Evolutionary conservation across 2,329 filamentous ascomycete genomes (phyloP), one percentile per base, ranked within the genome.

Genomic region (Fusarium sp.): DNA sequence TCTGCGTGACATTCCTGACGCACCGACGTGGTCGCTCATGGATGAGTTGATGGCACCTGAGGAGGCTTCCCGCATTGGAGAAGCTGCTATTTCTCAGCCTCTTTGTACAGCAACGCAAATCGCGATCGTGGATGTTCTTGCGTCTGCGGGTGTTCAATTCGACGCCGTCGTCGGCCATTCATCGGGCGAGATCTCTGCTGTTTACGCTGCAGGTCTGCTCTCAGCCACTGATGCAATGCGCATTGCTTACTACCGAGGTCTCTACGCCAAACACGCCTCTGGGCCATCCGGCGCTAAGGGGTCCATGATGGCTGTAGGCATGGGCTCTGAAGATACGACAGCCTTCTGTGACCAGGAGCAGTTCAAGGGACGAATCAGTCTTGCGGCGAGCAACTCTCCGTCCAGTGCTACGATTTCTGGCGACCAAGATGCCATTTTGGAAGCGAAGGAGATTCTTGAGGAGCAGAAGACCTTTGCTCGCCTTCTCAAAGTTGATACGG

Each of bases 101-200:
- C 45, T 64, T 2, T 67, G 64, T 5, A 67, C 64, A 13, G 64
- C 64, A 2, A 38, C 44, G 2, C 60, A 67, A 6, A 50, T 67
- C 1, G 39, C 47, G 0, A 35, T 58, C 6, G 51, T 67, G 8
- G 64, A 67, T 20, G 12, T 67, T 7, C n/a, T 67, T 1, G 28
- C 41, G 4, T 24, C 38, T 2, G 38, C 59, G 5, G 59, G 60
- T 5, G 35, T 58, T 15, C 22, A 42, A 30, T 67, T 67, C 3
- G 35, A 26, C 2, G 61, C 64, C 7, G 64, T 53, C 6, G 59
- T 64, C 2, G 51, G 64, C 2, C 64, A 67, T 39, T 67, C 64
- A 3, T 67, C 64, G 4, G 64, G 64, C 11, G 64, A 67, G 39
- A 67, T 67, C 3, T 61, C 38, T 17, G 64, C 64, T n/a, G 59